A percentile compares a stretch with the other conserved stretches of the same genome.
phyloP scores from a whole-genome alignment of 1,284 basidiomycete species.

The Puccinia polysora region DNA sequence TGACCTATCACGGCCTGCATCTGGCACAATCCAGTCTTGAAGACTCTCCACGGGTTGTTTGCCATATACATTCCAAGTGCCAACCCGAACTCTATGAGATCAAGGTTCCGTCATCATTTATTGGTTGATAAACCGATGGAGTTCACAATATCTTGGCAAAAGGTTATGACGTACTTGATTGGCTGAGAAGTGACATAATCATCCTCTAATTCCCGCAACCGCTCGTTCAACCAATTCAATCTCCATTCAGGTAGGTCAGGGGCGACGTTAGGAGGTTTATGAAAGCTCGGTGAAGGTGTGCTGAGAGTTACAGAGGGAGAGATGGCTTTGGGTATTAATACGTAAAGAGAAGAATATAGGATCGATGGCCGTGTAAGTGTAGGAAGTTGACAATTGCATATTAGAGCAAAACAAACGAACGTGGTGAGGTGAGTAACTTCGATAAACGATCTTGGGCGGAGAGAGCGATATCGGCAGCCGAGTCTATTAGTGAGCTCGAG shows the following conservation, averaged over 20 bases:
- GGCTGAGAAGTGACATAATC: constrained; percentile 22
- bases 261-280: constrained; percentile 9
- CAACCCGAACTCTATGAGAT: constrained; percentile 25
- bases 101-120: not conserved
- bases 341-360: not conserved
- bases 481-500: not conserved
- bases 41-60: constrained; percentile 34
- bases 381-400: not conserved
- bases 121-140: not conserved
- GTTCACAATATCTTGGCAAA: not conserved
- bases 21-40: constrained; percentile 27
- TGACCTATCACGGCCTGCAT: not conserved
- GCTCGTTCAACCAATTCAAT: constrained; percentile 22
- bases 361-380: not conserved
- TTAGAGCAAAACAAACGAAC: not conserved
- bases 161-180: constrained; percentile 26
- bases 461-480: not conserved
- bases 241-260: constrained; percentile 33
- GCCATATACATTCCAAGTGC: constrained; percentile 39
- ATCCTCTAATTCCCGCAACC: constrained; percentile 27
- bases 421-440: constrained; percentile 22
- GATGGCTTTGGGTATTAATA: constrained; percentile 1
- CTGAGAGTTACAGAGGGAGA: constrained; percentile 8
- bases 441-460: constrained; percentile 21
- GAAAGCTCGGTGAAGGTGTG: not conserved